Evolutionary conservation across 768 basidiomycete genomes (phyloP).

Genomic region (Suillus hirtellus): DNA sequence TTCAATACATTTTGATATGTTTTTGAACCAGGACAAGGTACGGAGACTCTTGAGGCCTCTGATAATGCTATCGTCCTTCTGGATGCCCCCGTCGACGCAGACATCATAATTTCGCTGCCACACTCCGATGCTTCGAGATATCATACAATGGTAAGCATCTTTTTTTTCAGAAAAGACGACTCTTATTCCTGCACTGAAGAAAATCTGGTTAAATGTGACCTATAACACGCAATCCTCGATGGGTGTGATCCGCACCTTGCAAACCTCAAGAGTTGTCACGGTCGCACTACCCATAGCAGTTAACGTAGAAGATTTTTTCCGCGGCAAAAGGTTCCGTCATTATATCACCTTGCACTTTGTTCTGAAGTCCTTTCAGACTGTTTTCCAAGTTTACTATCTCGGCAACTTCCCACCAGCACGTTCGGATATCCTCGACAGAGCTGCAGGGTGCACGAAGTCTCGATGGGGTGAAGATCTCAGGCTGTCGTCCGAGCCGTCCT

Average conservation of each 20-base stretch:
- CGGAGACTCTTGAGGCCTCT: conserved; percentile 36
- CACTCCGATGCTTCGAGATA: conserved; percentile 67
- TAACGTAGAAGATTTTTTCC: conserved; percentile 96
- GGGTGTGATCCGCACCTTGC: conserved; percentile 51
- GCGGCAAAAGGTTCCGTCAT: conserved; percentile 65
- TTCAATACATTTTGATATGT: conserved; percentile 15
- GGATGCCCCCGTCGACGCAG: conserved; percentile 48
- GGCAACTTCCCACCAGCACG: conserved; percentile 71
- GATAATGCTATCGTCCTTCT: conserved; percentile 46
- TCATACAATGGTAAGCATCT: conserved; percentile 54
- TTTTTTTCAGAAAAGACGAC: conserved; percentile 5
- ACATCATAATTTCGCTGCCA: conserved; percentile 55
- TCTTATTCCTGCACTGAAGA: conserved; percentile 40
- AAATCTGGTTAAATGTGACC: conserved; percentile 65
- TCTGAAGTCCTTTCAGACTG: conserved; percentile 48
- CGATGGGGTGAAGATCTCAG: conserved; percentile 52
- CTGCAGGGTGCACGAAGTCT: conserved; percentile 49
- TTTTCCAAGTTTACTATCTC: conserved; percentile 92
- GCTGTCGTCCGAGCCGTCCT: conserved; percentile 47
- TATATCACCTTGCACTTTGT: conserved; percentile 2
- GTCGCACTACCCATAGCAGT: conserved; percentile 83
- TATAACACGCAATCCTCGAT: conserved; percentile 65
- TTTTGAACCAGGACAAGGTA: conserved; percentile 17
- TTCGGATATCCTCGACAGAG: conserved; percentile 68
- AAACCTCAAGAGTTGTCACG: conserved; percentile 54